A percentile compares a stretch with the other conserved stretches of the same genome.
Conservation (phyloP, 164 flowering plant species). For the Aristolochia californica region DNA sequence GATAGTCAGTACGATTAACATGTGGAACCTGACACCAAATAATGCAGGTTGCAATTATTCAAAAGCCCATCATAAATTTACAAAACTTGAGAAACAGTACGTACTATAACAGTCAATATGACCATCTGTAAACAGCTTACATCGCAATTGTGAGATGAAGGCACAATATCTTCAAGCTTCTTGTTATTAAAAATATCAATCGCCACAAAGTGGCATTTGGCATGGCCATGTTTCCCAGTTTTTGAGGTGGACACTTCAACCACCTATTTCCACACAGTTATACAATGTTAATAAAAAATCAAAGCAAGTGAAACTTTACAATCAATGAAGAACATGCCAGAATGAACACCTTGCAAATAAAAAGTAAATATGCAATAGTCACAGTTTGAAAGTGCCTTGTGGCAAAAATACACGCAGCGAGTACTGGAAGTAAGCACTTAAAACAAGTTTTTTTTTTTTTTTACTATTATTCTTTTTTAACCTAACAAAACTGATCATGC, state of each 20-base stretch:
- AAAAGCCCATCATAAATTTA: neutral
- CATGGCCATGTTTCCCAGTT: constrained; percentile 56
- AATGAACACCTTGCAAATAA: no score
- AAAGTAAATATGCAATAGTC: no score
- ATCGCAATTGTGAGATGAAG: constrained; percentile 68
- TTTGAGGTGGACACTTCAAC: constrained; percentile 57
- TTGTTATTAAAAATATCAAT: constrained; percentile 48
- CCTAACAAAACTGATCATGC: no score
- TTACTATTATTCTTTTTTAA: no score
- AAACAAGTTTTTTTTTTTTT: no score
- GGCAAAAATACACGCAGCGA: no score
- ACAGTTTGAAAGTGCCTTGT: no score
- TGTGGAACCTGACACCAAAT: constrained; percentile 36
- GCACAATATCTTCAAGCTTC: constrained; percentile 71
- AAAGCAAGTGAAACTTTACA: no score
- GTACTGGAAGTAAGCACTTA: no score
- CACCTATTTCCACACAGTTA: constrained; percentile 34
- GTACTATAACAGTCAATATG: neutral
- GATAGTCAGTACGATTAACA: constrained; percentile 48
- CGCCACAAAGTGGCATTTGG: constrained; percentile 49
- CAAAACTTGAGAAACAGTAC: neutral
- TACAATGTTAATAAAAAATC: no score
- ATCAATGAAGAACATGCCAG: no score
- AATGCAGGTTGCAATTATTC: neutral
- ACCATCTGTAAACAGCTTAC: constrained; percentile 15